These are phyloP conservation scores for Fusarium temperatum DNA, from an alignment of 2,329 filamentous ascomycete species.

Conservation along the genomic window DNA sequence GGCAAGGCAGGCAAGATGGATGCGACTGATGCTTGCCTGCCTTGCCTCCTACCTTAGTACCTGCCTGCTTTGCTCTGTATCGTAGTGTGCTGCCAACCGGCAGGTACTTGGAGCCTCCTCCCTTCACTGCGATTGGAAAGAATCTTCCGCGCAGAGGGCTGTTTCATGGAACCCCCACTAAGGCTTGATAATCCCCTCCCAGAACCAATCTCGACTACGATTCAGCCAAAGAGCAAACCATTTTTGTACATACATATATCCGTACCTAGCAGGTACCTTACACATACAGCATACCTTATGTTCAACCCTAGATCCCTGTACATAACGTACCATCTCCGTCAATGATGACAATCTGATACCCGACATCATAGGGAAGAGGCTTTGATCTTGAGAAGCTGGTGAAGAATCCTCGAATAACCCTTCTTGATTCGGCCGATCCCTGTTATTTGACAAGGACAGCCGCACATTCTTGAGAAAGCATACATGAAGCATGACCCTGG, in stretches of 20 bases:
- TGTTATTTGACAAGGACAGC: background rate
- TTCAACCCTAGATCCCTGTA: constrained; percentile 13
- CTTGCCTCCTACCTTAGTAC: background rate
- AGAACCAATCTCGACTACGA: background rate
- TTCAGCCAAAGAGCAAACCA: background rate
- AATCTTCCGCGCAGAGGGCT: background rate
- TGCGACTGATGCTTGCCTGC: background rate
- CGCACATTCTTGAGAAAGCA: background rate
- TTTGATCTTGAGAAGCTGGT: background rate
- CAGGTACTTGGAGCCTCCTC: background rate
- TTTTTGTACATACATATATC: background rate
- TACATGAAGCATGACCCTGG: background rate
- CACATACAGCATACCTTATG: background rate
- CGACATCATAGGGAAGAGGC: background rate
- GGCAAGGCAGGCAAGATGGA: background rate
- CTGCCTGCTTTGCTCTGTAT: background rate
- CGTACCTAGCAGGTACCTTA: background rate
- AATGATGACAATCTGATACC: constrained; percentile 16
- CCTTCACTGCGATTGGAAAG: background rate
- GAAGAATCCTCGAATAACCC: background rate
- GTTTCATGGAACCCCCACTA: background rate
- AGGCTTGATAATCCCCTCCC: constrained; percentile 3
- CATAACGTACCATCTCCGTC: background rate
- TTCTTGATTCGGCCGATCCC: background rate
- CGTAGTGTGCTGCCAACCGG: background rate